Percentiles rank a stretch among this genome's conserved stretches.
Conservation (phyloP, 306 rosid genomes). For the Fagus crenata region DNA sequence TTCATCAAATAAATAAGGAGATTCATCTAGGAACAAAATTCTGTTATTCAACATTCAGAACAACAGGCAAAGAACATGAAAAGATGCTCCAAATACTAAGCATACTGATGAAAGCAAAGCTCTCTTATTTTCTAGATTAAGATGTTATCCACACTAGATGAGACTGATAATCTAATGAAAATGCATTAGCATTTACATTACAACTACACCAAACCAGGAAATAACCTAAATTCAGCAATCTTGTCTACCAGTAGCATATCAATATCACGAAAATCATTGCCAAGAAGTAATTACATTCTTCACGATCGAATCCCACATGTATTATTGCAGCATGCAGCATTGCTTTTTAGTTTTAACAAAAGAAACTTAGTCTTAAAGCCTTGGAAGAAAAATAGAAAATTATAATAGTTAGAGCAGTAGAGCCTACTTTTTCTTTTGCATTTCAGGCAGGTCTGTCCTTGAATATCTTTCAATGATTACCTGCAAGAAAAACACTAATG, state of each 20-base stretch:
- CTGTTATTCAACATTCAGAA: background rate
- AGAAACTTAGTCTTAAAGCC: conserved; percentile 7
- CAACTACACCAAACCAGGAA: conserved; percentile 8
- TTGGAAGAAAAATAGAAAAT: conserved; percentile 24
- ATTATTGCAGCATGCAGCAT: conserved; percentile 1
- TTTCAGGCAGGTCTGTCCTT: conserved; percentile 46
- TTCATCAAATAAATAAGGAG: background rate
- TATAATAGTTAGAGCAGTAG: conserved; percentile 12
- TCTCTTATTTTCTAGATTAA: background rate
- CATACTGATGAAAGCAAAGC: background rate
- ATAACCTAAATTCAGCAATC: conserved; percentile 6
- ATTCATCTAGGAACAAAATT: background rate
- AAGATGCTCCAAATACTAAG: background rate
- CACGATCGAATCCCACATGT: background rate
- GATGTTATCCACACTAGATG: conserved; percentile 11
- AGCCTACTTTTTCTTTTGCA: conserved; percentile 57
- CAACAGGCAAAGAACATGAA: background rate
- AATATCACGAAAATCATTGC: background rate
- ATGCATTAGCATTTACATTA: conserved; percentile 5
- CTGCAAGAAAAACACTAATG: conserved; percentile 33
- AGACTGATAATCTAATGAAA: background rate
- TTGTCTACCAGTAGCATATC: conserved; percentile 3
- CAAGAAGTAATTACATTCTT: background rate
- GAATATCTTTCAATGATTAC: conserved; percentile 47
- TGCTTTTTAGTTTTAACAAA: background rate